Percentiles rank a stretch among this genome's conserved stretches.
phyloP scores from a whole-genome alignment of 2,329 filamentous ascomycete species.

The Stagonosporopsis vannaccii region DNA sequence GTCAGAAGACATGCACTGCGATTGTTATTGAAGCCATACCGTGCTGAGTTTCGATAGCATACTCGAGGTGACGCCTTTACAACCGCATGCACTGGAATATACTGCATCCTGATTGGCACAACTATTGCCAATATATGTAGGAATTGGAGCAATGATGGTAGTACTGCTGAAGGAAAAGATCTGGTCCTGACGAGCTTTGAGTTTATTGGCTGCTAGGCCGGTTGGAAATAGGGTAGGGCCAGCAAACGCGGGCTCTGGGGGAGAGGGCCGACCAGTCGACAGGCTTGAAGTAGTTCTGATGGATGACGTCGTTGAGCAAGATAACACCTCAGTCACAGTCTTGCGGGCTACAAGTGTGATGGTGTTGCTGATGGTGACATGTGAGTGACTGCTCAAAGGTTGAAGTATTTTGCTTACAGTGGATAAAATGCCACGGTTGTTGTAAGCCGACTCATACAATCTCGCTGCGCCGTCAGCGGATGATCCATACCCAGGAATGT shows the following conservation, averaged over 20 bases:
- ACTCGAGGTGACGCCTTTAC: conserved; percentile 28
- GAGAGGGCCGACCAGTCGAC: not conserved
- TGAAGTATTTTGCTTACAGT: conserved; percentile 21
- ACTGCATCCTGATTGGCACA: conserved; percentile 19
- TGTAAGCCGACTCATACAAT: conserved; percentile 37
- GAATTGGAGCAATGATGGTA: conserved; percentile 30
- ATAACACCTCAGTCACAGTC: conserved; percentile 1
- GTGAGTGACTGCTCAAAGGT: not conserved
- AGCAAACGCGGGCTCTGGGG: not conserved
- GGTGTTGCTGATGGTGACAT: conserved; percentile 11
- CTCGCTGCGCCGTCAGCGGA: conserved; percentile 20
- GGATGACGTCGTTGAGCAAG: not conserved
- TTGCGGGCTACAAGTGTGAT: conserved; percentile 11
- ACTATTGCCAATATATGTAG: conserved; percentile 29
- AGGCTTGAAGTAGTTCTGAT: not conserved
- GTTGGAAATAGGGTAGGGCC: not conserved
- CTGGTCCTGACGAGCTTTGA: conserved; percentile 3
- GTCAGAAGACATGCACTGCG: conserved; percentile 6
- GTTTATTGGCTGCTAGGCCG: not conserved
- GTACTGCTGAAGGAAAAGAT: conserved; percentile 8
- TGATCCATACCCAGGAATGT: conserved; percentile 22
- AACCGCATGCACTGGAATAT: conserved; percentile 40
- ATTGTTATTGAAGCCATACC: conserved; percentile 23
- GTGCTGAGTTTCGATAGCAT: conserved; percentile 25
- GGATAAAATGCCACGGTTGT: conserved; percentile 35